Evolutionary conservation across 768 basidiomycete genomes (phyloP).

Genomic region (Roridomyces roridus): DNA sequence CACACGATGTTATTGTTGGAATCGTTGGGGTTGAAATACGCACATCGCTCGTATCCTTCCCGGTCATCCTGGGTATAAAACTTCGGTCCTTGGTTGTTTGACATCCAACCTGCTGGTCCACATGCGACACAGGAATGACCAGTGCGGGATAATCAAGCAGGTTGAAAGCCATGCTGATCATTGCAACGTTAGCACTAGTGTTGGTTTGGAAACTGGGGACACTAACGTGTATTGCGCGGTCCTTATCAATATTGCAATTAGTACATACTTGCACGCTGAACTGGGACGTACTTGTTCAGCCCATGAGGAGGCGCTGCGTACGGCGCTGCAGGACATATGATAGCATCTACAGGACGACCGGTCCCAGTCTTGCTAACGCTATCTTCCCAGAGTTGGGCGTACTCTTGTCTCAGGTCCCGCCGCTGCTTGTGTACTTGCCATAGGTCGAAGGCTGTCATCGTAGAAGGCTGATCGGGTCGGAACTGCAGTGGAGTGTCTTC

Average conservation of each 20-base stretch:
- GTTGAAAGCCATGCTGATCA: constrained; percentile 10
- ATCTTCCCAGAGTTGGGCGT: constrained; percentile 68
- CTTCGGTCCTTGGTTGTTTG: constrained; percentile 45
- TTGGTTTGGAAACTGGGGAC: too few species aligned
- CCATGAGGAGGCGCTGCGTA: constrained; percentile 72
- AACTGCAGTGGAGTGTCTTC: constrained; percentile 29
- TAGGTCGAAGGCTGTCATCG: constrained; percentile 60
- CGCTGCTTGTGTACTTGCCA: constrained; percentile 71
- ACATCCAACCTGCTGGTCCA: constrained; percentile 61
- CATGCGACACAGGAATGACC: constrained; percentile 67
- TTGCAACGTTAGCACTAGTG: too few species aligned
- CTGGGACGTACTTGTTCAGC: constrained; percentile 48
- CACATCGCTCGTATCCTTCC: constrained; percentile 35
- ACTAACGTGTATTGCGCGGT: not conserved
- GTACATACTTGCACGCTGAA: not conserved
- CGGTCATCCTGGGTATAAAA: constrained; percentile 59
- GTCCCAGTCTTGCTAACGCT: constrained; percentile 61
- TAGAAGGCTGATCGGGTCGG: constrained; percentile 26
- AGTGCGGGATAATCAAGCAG: constrained; percentile 61
- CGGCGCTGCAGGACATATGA: constrained; percentile 69
- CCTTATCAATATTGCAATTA: constrained; percentile 3
- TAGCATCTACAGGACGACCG: constrained; percentile 76
- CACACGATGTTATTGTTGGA: not conserved
- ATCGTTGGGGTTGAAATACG: not conserved
- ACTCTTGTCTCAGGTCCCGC: constrained; percentile 55